A percentile compares a stretch with the other conserved stretches of the same genome.
phyloP scores from a whole-genome alignment of 2,329 filamentous ascomycete species.

The Fusarium floridanum region DNA sequence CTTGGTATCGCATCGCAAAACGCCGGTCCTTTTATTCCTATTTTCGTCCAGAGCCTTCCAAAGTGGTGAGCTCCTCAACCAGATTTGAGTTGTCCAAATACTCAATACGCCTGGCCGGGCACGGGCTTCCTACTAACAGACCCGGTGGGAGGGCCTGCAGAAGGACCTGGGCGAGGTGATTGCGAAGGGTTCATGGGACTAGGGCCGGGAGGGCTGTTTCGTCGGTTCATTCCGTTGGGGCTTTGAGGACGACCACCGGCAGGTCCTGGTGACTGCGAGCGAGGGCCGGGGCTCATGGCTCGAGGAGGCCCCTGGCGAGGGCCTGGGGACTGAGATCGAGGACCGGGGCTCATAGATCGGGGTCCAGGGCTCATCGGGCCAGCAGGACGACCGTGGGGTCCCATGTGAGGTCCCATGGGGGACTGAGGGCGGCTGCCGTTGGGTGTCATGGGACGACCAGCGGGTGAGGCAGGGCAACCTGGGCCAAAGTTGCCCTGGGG shows the following conservation, averaged over 20 bases:
- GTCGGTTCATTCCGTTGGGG: slow-evolving; percentile 57
- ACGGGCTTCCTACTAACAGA: slow-evolving; percentile 68
- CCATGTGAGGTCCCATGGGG: slow-evolving; percentile 51
- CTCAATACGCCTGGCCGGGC: slow-evolving; percentile 65
- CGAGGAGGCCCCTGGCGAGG: slow-evolving; percentile 45
- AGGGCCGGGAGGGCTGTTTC: slow-evolving; percentile 59
- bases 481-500: slow-evolving; percentile 50
- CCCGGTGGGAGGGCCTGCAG: slow-evolving; percentile 54
- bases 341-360: slow-evolving; percentile 57
- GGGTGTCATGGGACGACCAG: slow-evolving; percentile 45
- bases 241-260: slow-evolving; percentile 49
- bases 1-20: slow-evolving; percentile 47
- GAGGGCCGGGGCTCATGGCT: slow-evolving; percentile 56
- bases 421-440: slow-evolving; percentile 49
- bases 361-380: slow-evolving; percentile 55
- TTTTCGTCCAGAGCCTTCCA: slow-evolving; percentile 36
- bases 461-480: slow-evolving; percentile 56
- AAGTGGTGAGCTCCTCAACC: slow-evolving; percentile 30
- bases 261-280: slow-evolving; percentile 63
- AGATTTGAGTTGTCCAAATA: slow-evolving; percentile 10
- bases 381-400: slow-evolving; percentile 44
- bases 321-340: slow-evolving; percentile 42
- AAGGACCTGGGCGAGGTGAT: slow-evolving; percentile 47
- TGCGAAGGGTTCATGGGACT: slow-evolving; percentile 61
- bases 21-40: slow-evolving; percentile 48